A percentile compares a stretch with the other conserved stretches of the same genome.
Evolutionary conservation across 768 basidiomycete species (phyloP).

Genomic region (Kwoniella shandongensis): DNA sequence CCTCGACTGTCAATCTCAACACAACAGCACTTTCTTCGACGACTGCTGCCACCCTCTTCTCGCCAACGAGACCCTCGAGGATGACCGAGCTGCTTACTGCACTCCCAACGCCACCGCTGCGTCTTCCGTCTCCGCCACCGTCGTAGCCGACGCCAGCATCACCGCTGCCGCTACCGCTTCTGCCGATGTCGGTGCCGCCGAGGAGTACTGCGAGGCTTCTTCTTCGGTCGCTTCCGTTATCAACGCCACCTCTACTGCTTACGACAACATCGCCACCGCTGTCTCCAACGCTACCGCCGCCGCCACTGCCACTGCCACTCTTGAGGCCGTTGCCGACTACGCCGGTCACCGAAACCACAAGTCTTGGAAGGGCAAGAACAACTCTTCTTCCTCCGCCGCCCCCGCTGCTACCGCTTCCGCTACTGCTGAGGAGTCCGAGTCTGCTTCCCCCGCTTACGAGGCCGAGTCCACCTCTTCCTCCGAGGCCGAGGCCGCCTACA

Average conservation of each 20-base stretch:
- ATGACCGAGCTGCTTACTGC: constrained; percentile 60
- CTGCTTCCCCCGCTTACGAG: constrained; percentile 13
- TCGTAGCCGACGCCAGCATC: constrained; percentile 31
- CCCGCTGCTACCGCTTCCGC: constrained; percentile 15
- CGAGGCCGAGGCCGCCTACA: constrained; percentile 12
- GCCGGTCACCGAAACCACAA: constrained; percentile 9
- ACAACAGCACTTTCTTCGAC: constrained; percentile 60
- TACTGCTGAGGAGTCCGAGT: constrained; percentile 4
- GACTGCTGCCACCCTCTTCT: constrained; percentile 71
- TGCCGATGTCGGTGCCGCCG: constrained; percentile 24
- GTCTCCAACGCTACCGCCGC: constrained; percentile 24
- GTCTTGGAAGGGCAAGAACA: neutral
- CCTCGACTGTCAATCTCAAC: constrained; percentile 58
- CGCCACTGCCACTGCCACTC: constrained; percentile 19
- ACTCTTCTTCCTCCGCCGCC: constrained; percentile 22
- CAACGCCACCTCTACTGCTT: constrained; percentile 18
- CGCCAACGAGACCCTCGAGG: constrained; percentile 61
- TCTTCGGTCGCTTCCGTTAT: constrained; percentile 22
- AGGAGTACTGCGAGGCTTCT: constrained; percentile 24
- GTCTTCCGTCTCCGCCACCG: constrained; percentile 25
- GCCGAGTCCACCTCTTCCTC: constrained; percentile 16
- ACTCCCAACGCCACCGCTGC: constrained; percentile 53
- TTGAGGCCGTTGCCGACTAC: constrained; percentile 25
- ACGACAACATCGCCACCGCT: constrained; percentile 17
- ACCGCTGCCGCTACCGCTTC: constrained; percentile 32